Conservation (phyloP, 805 yeast genomes). For the Maudiozyma serrabonitensis region DNA sequence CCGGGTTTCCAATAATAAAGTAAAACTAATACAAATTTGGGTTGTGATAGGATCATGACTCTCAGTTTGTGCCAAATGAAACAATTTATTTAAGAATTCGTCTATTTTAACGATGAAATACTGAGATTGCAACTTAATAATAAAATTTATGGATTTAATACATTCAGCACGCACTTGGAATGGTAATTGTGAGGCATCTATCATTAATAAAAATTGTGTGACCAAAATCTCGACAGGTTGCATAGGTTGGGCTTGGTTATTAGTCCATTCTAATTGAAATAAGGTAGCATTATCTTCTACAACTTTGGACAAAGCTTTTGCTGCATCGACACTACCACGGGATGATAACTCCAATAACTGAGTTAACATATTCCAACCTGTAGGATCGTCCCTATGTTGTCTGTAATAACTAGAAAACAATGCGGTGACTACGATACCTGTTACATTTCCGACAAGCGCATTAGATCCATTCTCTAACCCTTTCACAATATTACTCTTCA, state of each 20-base stretch:
- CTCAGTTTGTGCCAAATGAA: slow-evolving; percentile 54
- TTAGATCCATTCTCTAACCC: slow-evolving; percentile 27
- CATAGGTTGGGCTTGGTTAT: slow-evolving; percentile 14
- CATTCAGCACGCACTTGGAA: slow-evolving; percentile 50
- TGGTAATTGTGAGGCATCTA: slow-evolving; percentile 23
- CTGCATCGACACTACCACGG: slow-evolving; percentile 30
- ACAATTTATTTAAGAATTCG: slow-evolving; percentile 52
- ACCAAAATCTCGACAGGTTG: slow-evolving; percentile 62
- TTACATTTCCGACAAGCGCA: slow-evolving; percentile 63
- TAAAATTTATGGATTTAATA: slow-evolving; percentile 65
- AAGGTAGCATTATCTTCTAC: slow-evolving; percentile 76
- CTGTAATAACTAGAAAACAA: slow-evolving; percentile 46
- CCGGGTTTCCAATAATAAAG: slow-evolving; percentile 57
- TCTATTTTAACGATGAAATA: slow-evolving; percentile 57
- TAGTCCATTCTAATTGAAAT: slow-evolving; percentile 54
- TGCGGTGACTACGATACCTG: slow-evolving; percentile 85
- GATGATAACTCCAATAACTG: slow-evolving; percentile 54
- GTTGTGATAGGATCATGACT: slow-evolving; percentile 50
- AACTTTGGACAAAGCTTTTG: slow-evolving; percentile 73
- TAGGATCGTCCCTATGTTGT: slow-evolving; percentile 30
- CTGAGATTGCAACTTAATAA: slow-evolving; percentile 62
- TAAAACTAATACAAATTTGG: slow-evolving; percentile 70
- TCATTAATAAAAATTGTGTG: slow-evolving; percentile 50
- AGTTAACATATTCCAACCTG: slow-evolving; percentile 59
- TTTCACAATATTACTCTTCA: slow-evolving; percentile 34